Conservation (phyloP, 2,329 filamentous ascomycete genomes). For the Cladophialophora psammophila region DNA sequence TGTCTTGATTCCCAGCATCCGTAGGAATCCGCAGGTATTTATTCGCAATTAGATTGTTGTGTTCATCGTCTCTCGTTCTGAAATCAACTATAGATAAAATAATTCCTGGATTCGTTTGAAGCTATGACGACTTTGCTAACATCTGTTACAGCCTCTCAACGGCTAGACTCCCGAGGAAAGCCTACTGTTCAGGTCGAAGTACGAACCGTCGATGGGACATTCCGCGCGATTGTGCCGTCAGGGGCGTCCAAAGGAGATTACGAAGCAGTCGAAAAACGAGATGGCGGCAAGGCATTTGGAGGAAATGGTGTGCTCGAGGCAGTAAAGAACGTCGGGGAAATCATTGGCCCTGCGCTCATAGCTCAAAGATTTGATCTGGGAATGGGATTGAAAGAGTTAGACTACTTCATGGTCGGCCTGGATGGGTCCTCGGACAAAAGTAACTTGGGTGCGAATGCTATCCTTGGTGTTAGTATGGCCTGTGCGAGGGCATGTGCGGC, state of each 20-base stretch:
- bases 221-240: slow-evolving; percentile 46
- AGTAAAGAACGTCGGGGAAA: slow-evolving; percentile 62
- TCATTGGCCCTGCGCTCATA: slow-evolving; percentile 63
- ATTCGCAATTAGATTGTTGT: too few relatives aligned
- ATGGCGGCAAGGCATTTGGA: slow-evolving; percentile 60
- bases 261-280: slow-evolving; percentile 50
- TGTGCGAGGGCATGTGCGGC: slow-evolving; percentile 69
- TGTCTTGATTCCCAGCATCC: too few relatives aligned
- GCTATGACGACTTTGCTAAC: background rate
- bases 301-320: slow-evolving; percentile 65
- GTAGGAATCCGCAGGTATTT: too few relatives aligned
- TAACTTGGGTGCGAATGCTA: slow-evolving; percentile 87
- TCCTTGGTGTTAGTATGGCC: slow-evolving; percentile 83
- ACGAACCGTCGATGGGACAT: slow-evolving; percentile 43
- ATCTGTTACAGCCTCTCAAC: slow-evolving; percentile 31
- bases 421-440: slow-evolving; percentile 83
- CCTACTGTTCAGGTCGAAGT: slow-evolving; percentile 47
- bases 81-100: too few relatives aligned
- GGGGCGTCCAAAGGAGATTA: slow-evolving; percentile 47
- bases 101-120: too few relatives aligned
- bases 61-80: too few relatives aligned
- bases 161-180: slow-evolving; percentile 48
- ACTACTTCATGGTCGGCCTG: slow-evolving; percentile 61
- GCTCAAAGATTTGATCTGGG: slow-evolving; percentile 60
- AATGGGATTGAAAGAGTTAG: slow-evolving; percentile 62